A percentile compares a stretch with the other conserved stretches of the same genome.
These are phyloP conservation scores for Beauveria sp. DNA, from an alignment of 2,329 filamentous ascomycete species.

Conservation along the genomic window DNA sequence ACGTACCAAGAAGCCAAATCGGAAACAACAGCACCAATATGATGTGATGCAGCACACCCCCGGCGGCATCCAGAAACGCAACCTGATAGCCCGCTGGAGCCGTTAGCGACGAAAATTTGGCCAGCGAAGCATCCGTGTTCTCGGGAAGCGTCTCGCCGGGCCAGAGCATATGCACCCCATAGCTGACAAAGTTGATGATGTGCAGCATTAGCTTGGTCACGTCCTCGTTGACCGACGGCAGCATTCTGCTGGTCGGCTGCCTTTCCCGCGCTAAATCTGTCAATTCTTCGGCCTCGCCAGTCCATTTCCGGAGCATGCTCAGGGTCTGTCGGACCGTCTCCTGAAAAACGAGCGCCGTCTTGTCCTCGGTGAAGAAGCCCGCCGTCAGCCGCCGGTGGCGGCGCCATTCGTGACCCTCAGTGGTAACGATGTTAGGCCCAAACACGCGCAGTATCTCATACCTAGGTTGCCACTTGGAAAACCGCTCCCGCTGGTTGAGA, in stretches of 20 bases:
- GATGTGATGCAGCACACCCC: constrained; percentile 54
- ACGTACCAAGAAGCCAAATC: constrained; percentile 44
- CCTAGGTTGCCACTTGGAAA: constrained; percentile 41
- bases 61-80: constrained; percentile 58
- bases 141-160: constrained; percentile 49
- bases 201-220: constrained; percentile 55
- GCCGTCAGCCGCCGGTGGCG: constrained; percentile 65
- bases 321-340: constrained; percentile 56
- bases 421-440: constrained; percentile 63
- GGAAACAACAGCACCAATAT: constrained; percentile 55
- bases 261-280: constrained; percentile 16
- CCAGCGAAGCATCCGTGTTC: constrained; percentile 35
- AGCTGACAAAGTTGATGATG: constrained; percentile 60
- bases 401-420: constrained; percentile 63
- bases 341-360: constrained; percentile 58
- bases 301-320: constrained; percentile 53
- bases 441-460: constrained; percentile 39
- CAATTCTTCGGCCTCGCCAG: constrained; percentile 24
- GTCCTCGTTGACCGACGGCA: constrained; percentile 52
- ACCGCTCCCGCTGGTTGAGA: constrained; percentile 57
- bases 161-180: constrained; percentile 55
- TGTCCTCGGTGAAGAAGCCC: constrained; percentile 69
- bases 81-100: constrained; percentile 48
- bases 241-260: constrained; percentile 27
- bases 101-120: constrained; percentile 40